A percentile compares a stretch with the other conserved stretches of the same genome.
Evolutionary conservation across 352 stramenopile species (phyloP).

Genomic region (Phytopythium chamaehyphon): DNA sequence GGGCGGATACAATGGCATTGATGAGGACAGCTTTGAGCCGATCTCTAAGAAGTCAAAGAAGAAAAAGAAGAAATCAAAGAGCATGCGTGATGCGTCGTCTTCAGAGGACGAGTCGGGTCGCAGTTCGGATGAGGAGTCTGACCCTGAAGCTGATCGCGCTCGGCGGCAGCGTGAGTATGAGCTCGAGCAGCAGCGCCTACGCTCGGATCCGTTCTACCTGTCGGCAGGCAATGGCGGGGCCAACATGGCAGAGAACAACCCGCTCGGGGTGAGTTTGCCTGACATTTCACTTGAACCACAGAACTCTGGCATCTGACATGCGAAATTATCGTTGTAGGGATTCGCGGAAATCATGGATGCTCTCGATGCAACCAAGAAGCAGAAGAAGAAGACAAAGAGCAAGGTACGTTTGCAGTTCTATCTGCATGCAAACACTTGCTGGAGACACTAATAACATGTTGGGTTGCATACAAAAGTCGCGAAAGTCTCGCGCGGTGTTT

Average conservation of each 20-base stretch:
- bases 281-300: background rate
- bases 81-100: slow-evolving; percentile 13
- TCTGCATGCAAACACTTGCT: background rate
- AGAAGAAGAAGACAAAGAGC: slow-evolving; percentile 65
- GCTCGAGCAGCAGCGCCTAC: slow-evolving; percentile 58
- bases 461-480: slow-evolving; percentile 15
- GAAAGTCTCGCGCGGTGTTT: slow-evolving; percentile 51
- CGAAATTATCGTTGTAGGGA: slow-evolving; percentile 20
- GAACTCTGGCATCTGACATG: slow-evolving; percentile 4
- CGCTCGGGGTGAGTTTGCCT: slow-evolving; percentile 13
- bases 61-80: slow-evolving; percentile 21
- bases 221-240: slow-evolving; percentile 37
- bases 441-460: background rate
- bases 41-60: slow-evolving; percentile 40
- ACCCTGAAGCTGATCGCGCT: slow-evolving; percentile 39
- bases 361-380: slow-evolving; percentile 50
- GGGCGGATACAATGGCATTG: slow-evolving; percentile 29
- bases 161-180: slow-evolving; percentile 36
- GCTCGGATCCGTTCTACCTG: slow-evolving; percentile 81
- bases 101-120: slow-evolving; percentile 27
- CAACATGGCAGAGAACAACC: slow-evolving; percentile 21
- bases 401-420: slow-evolving; percentile 29
- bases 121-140: slow-evolving; percentile 17
- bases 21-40: slow-evolving; percentile 24
- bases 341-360: slow-evolving; percentile 84